A percentile compares a stretch with the other conserved stretches of the same genome.
Evolutionary conservation across 805 yeast species (phyloP).

Genomic region (Henningerozyma blattae): DNA sequence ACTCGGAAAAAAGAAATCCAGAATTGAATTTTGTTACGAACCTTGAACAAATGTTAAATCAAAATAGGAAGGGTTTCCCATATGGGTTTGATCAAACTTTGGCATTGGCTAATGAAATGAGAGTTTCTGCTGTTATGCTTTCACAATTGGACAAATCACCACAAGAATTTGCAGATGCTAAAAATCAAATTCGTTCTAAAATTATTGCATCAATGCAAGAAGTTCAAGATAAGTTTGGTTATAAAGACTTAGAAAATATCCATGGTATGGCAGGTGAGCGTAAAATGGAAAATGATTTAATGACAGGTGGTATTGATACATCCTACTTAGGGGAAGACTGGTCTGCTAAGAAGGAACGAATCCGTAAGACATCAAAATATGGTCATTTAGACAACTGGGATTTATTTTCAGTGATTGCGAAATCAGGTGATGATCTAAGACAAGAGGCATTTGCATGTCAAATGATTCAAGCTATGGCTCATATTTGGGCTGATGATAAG

Average conservation of each 20-base stretch:
- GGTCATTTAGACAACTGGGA: conserved; percentile 94
- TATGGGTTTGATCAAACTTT: conserved; percentile 24
- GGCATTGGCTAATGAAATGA: conserved; percentile 79
- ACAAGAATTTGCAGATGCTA: conserved; percentile 32
- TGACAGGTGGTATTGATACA: conserved; percentile 57
- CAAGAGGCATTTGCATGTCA: conserved; percentile 99
- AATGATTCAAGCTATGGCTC: conserved; percentile 74
- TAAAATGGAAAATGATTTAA: conserved; percentile 82
- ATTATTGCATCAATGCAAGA: conserved; percentile 65
- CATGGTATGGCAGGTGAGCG: conserved; percentile 80
- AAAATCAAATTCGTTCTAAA: conserved; percentile 58
- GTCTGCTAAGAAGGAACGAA: conserved; percentile 70
- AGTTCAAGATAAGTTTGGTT: conserved; percentile 55
- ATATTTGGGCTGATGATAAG: conserved; percentile 61
- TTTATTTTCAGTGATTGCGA: conserved; percentile 86
- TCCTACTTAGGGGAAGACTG: conserved; percentile 87
- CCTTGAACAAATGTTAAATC: conserved; percentile 18
- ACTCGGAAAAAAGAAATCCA: conserved; percentile 26
- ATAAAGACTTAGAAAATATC: conserved; percentile 36
- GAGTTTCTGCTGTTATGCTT: conserved; percentile 92
- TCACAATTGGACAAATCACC: conserved; percentile 70
- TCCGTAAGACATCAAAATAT: conserved; percentile 61
- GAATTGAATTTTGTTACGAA: conserved; percentile 28
- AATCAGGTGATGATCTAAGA: conserved; percentile 89
- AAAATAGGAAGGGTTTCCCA: conserved; percentile 7